Evolutionary conservation across 371 early-diverging fungal species (phyloP), one percentile per base, ranked within the genome.

Genomic region (Apophysomyces elegans): DNA sequence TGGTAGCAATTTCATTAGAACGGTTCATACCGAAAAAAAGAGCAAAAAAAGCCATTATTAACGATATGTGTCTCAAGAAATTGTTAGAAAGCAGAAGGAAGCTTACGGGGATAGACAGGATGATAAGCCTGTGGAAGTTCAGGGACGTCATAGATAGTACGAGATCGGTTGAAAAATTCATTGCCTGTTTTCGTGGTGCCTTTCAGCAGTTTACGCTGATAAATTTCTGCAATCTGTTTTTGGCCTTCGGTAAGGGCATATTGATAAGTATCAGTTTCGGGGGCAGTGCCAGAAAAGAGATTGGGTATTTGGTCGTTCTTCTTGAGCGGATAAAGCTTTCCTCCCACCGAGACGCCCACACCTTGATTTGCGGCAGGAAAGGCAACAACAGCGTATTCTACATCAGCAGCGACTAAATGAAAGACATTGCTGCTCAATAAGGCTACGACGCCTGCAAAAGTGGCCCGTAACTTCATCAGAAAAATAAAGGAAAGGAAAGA

Each of bases 1-100:
- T 61, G 5, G 86, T 86, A 35, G 83, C 80, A 54, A 86, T 70
- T 64, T 84, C 74, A 57, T 78, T 76, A 9, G 76, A 74, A 13
- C 69, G 64, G 62, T 77, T 79, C 70, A 79, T 61, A 13, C 58
- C 63, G 41, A 67, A 73, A 2, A 67, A 66, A 35, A 74, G 61
- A 44, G 75, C 81, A 76, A 61, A 18, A 59, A 1, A 46, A 56
- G 38, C 14, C 1, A 13, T n/a, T 32, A 58, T 9, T 37, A n/a
- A 41, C 12, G 5, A 5, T 7, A 18, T 9, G 7, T n/a, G 32
- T 26, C 32, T 26, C 32, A 26, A 26, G 32, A 3, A 43, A 16
- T 39, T 2, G 38, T 26, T 26, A 58, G 21, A 16, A 16, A 61
- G 7, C 9, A 54, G 16, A 6, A 58, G 26, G 13, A 5, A 26